Evolutionary conservation across 2,329 filamentous ascomycete species (phyloP), one percentile per base, ranked within the genome.

Genomic region (Aspergillus quadrilineatus): DNA sequence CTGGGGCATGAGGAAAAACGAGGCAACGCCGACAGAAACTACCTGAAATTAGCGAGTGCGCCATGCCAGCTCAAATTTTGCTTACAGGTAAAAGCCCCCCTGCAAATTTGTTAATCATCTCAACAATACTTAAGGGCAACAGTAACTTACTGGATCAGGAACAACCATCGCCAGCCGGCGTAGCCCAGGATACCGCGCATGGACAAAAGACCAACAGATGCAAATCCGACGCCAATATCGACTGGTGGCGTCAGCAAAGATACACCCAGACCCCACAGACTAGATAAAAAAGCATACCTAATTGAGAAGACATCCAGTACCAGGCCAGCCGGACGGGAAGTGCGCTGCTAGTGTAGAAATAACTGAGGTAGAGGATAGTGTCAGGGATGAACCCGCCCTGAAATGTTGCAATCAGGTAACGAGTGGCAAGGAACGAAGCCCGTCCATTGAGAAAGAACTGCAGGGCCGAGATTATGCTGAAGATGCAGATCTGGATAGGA

Each of bases 311-410:
- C 12, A 49, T 36, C 46, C 46, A 49, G 46, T 49, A 49, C 46
- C 46, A 49, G 32, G 46, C 46, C 6, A 49, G 15, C 37, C 46
- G 32, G 17, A 49, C 46, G n/a, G 46, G 46, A 9, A 49, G 46
- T 77, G 2, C 81, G 80, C 45, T 32, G 1, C 46, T 32, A 1
- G 82, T 90, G 72, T 90, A 90, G 66, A 87, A 91, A 67, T 90
- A 90, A 3, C 82, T 85, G 4, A 90, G 75, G 69, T 85, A 90
- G 0, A 75, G 63, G 5, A 76, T 57, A 14, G 83, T 83, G 57
- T 85, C 84, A 0, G 84, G 83, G 50, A 87, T 86, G 61, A 87
- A 87, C 0, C 80, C 80, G 7, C 80, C 80, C 69, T 81, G 44
- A 14, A n/a, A 50, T 1, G 12, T 44, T 9, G 46, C 46, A 49